Conservation (phyloP, 352 stramenopile genomes). For the Pythium rishiriense region DNA sequence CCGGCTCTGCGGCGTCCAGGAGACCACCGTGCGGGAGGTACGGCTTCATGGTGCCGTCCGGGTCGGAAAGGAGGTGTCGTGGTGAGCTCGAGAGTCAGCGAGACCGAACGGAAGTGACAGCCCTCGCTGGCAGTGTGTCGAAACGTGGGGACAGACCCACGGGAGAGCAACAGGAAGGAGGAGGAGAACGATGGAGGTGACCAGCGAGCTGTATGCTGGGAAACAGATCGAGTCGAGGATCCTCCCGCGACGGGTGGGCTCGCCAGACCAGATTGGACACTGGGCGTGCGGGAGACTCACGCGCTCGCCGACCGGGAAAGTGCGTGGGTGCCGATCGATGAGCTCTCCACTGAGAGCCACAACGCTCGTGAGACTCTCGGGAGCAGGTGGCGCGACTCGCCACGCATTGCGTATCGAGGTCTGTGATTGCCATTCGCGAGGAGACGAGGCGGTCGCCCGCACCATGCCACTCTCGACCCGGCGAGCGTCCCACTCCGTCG, state of each 20-base stretch:
- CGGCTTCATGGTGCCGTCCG: conserved; percentile 13
- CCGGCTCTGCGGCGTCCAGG: conserved; percentile 4
- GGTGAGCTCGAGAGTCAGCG: not conserved
- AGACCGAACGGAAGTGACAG: not conserved
- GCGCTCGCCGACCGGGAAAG: not conserved
- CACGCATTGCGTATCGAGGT: not conserved
- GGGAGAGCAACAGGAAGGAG: not conserved
- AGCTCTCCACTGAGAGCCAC: not conserved
- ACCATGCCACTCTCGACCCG: not conserved
- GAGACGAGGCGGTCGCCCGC: not conserved
- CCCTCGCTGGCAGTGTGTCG: not conserved
- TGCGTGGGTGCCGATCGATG: not conserved
- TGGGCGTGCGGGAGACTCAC: not conserved
- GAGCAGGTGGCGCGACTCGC: too few relatives aligned
- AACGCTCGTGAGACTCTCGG: not conserved
- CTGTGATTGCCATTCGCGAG: not conserved
- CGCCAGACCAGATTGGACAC: not conserved
- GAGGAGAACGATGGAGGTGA: not conserved
- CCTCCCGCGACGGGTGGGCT: too few relatives aligned
- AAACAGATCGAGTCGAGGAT: too few relatives aligned
- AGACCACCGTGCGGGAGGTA: not conserved
- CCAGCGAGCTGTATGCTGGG: too few relatives aligned
- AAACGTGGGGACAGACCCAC: not conserved
- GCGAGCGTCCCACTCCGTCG: not conserved
- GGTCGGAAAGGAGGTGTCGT: not conserved